A percentile compares a stretch with the other conserved stretches of the same genome.
These are phyloP conservation scores for Aphanomyces euteiches DNA, from an alignment of 352 stramenopile species.

Conservation along the genomic window DNA sequence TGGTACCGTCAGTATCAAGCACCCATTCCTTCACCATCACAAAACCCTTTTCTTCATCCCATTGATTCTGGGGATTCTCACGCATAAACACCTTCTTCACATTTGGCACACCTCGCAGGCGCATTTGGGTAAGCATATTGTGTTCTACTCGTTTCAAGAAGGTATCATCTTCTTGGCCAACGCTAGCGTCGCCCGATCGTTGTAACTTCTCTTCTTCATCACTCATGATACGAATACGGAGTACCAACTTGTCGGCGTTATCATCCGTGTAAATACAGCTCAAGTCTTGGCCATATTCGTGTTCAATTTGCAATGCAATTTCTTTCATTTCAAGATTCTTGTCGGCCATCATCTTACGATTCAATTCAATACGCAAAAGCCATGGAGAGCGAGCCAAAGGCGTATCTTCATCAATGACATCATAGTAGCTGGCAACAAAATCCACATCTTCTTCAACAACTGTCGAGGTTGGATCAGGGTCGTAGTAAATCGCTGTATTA, in stretches of 20 bases:
- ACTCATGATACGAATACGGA: conserved; percentile 97
- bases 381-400: conserved; percentile 93
- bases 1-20: conserved; percentile 98
- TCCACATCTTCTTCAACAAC: conserved; percentile 96
- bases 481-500: conserved; percentile 98
- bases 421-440: conserved; percentile 97
- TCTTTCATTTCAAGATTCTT: conserved; percentile 98
- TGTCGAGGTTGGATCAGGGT: conserved; percentile 96
- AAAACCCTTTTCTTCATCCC: conserved; percentile 94
- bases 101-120: conserved; percentile 94
- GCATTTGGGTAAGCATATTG: conserved; percentile 96
- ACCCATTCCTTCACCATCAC: conserved; percentile 96
- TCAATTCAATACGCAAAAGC: conserved; percentile 98
- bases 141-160: conserved; percentile 98
- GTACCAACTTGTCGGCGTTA: conserved; percentile 96
- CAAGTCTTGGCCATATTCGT: conserved; percentile 93
- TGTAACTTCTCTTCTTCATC: conserved; percentile 88
- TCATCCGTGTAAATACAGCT: conserved; percentile 98
- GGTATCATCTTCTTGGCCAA: conserved; percentile 90
- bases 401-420: conserved; percentile 96
- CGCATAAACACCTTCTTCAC: conserved; percentile 99
- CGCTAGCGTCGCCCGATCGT: conserved; percentile 73
- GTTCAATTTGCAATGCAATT: conserved; percentile 93
- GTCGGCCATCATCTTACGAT: conserved; percentile 96
- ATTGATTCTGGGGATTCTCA: conserved; percentile 92